Evolutionary conservation across 2,329 filamentous ascomycete species (phyloP), one percentile per base, ranked within the genome.

Genomic region (Neopestalotiopsis sp.): DNA sequence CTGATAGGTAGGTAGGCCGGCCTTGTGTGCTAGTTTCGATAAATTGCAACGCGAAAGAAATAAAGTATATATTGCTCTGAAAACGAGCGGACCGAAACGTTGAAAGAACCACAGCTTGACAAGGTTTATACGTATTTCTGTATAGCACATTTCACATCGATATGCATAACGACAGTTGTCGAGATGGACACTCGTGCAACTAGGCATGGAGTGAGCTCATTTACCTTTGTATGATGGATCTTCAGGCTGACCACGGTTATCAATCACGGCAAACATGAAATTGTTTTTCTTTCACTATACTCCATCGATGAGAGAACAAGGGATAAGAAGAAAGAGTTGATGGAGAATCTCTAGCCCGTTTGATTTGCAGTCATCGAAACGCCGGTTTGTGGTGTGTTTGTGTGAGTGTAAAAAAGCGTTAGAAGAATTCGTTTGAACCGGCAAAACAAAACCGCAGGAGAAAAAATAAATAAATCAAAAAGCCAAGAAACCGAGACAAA

Each of bases 321-420:
- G 14, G 4, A 38, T 38, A 3, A 38, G 1, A 53, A 17, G 20
- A 17, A 53, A 53, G 9, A 17, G 17, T 53, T n/a, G 20, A 20
- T 53, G 45, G 45, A 56, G 56, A 67, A 67, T 61, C 65, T 67
- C 65, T 67, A 67, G 45, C 24, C 34, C 34, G 14, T n/a, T 28
- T 28, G 32, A 49, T n/a, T 45, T 53, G 45, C 45, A 53, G n/a
- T 53, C 45, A 53, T 53, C 45, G 30, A 30, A 67, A 67, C 65
- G 65, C 65, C 65, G 57, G 34, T 38, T 38, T 38, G 34, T 38
- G 34, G 2, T 7, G 24, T 28, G n/a, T 49, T 49, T 49, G 42
- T 49, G 42, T 49, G 13, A 49, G 42, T 49, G 24, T 28, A 28
- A 4, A 28, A 28, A 28, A 28, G 24, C 24, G 3, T 28, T 28